Evolutionary conservation across 306 rosid species (phyloP), one percentile per base, ranked within the genome.

Genomic region (Boehmeria nivea): DNA sequence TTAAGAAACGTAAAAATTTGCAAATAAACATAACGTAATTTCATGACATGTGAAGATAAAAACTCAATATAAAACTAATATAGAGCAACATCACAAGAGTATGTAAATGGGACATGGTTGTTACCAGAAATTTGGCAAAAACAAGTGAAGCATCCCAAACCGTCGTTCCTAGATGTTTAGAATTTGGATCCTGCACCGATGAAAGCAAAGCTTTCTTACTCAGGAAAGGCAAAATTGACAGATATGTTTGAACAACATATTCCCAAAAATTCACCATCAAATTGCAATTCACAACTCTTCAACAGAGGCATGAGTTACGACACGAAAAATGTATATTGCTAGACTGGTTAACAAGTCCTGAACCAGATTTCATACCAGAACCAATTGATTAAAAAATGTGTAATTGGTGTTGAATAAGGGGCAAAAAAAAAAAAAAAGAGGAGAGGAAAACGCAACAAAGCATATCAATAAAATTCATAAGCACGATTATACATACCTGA

Each of bases 61-160:
- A 54, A 60, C 24, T 42, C 48, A 59, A 61, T 28, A 22, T 12
- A 63, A 39, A 51, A 43, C 23, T 31, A 48, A 50, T n/a, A 38
- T 2, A 27, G 6, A 31, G 6, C n/a, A 37, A 51, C 46, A 42
- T 14, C 19, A 45, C 43, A 18, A 38, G 52, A 65, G 64, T 57
- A 42, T 24, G 43, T 3, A 19, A 60, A 39, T 62, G 66, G 51
- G 57, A 52, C 43, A 38, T 25, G 54, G 48, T 54, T 68, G 72
- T 68, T 80, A 90, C 95, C 74, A 90, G 85, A 80, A 78, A 90
- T 72, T 87, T 90, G 68, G 43, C 78, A 43, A 90, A 84, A 13
- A 86, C 98, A 60, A 90, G 86, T 69, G 98, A 90, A 20, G 98
- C 95, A 72, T 90, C 95, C 98, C 98, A 90, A 27, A 90, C 91